These are phyloP conservation scores for Pichia sp. DNA, from an alignment of 1,139 yeast species.

Conservation along the genomic window DNA sequence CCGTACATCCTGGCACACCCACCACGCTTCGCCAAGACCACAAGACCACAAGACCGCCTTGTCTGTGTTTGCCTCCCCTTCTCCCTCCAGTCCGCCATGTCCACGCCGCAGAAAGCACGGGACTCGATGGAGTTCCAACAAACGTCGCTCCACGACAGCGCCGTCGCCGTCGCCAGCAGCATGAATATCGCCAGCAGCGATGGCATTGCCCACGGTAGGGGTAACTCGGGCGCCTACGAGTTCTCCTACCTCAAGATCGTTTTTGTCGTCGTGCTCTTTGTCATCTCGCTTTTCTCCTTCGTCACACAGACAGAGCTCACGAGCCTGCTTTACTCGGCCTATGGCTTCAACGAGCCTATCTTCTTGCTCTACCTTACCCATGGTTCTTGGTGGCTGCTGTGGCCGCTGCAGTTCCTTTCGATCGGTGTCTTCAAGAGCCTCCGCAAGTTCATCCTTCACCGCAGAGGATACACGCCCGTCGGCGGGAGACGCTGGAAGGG, in stretches of 20 bases:
- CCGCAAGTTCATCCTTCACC: constrained; percentile 35
- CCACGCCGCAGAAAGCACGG: background rate
- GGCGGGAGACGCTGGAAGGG: constrained; percentile 39
- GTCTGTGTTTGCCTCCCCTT: background rate
- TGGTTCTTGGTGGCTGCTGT: constrained; percentile 70
- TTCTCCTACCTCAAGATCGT: constrained; percentile 40
- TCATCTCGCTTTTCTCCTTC: constrained; percentile 59
- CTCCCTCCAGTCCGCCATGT: background rate
- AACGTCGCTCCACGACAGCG: background rate
- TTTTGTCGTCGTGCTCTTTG: constrained; percentile 54
- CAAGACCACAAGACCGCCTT: background rate
- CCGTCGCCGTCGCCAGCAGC: background rate
- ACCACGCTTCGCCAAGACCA: too few species aligned
- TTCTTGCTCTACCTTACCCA: constrained; percentile 67
- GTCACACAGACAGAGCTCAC: constrained; percentile 80
- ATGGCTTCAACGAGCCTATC: constrained; percentile 65
- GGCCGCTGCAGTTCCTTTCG: constrained; percentile 65
- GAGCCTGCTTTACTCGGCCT: constrained; percentile 56
- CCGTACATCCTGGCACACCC: too few species aligned
- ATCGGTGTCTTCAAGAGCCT: constrained; percentile 45
- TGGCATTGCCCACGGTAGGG: too few species aligned
- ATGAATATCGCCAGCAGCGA: background rate
- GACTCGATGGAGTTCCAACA: background rate
- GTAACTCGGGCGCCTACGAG: constrained; percentile 12
- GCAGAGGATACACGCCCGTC: constrained; percentile 32